phyloP scores from a whole-genome alignment of 108 stramenopile species.

The Cylindrotheca fusiformis region DNA sequence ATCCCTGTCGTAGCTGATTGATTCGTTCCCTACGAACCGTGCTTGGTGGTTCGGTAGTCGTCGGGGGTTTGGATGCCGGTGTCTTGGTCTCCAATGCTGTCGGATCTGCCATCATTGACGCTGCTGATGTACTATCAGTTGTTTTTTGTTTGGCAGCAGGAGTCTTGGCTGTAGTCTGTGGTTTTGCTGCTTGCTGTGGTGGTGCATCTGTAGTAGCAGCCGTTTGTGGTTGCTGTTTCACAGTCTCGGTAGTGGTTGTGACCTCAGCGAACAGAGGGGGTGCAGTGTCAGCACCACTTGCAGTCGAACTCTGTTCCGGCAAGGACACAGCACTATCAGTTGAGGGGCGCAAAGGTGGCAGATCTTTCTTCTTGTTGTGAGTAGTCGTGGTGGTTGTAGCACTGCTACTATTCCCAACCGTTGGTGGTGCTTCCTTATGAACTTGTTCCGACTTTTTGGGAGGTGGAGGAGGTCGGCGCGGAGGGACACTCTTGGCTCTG shows the following conservation, averaged over 20 bases:
- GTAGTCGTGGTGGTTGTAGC: background rate
- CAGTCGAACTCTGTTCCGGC: background rate
- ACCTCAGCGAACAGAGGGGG: too few species aligned
- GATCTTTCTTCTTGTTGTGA: background rate
- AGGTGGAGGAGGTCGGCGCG: constrained; percentile 26
- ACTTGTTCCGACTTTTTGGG: background rate
- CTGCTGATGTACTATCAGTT: background rate
- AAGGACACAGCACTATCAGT: background rate
- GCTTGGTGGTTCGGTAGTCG: background rate
- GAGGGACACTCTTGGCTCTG: constrained; percentile 31
- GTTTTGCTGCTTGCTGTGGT: background rate
- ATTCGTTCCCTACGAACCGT: constrained; percentile 16
- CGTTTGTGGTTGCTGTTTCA: background rate
- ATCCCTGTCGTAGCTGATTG: constrained; percentile 8
- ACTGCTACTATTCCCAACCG: background rate
- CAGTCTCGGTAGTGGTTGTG: background rate
- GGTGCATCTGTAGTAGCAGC: background rate
- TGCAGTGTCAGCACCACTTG: background rate
- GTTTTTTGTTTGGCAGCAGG: constrained; percentile 5
- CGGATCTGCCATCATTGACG: background rate
- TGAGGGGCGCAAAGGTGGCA: background rate
- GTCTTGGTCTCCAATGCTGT: constrained; percentile 2
- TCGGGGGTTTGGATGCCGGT: constrained; percentile 8
- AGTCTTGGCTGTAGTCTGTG: constrained; percentile 2
- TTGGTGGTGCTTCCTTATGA: background rate